Base-by-base conservation (phyloP, 805 yeast species). In the Myxozyma kluyveri region DNA sequence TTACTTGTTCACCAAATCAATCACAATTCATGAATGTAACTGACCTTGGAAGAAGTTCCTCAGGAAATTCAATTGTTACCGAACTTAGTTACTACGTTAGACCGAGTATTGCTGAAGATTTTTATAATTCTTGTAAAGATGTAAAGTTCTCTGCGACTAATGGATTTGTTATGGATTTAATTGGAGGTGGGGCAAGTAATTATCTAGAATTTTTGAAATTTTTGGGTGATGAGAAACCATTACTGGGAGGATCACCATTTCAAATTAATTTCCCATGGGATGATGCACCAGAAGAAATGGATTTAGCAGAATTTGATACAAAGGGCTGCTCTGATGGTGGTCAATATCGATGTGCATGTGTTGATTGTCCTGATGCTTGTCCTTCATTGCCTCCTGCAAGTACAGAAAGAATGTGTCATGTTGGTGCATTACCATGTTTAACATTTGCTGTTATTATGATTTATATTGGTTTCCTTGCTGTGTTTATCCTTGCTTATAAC, bases 111-210 rank as follows among this genome's bases (percentile, higher is more conserved):
- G 96, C 96, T 0, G 62, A 74, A 0, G 72, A 63, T 1, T 81
- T 91, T 62, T 91, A 73, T 65, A 85, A 89, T 50, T 87, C 96
- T 1, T 91, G 99, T 71, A 86, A 86, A 61, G 81, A 83, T 57
- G 84, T 91, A 66, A 89, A 91, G 69, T 90, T 93, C 67, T 82
- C 91, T 2, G 96, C 96, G 5, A 89, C 97, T 2, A 91, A 90
- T 68, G 96, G 97, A 1, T 87, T 78, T 63, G 98, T 96, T 7
- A 89, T 91, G 97, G 98, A 91, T 65, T 75, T 91, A 37, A 83
- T 91, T 38, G 99, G 99, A 5, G 99, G 99, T n/a, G 98, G 98
- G 1, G 97, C 98, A 1, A 77, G 75, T 49, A 79, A 82, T 61
- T 86, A 80, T 67, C 61, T 73, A 29, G 80, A 81, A 49, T 91